Percentiles rank a stretch among this genome's conserved stretches.
These are phyloP conservation scores for Inga oerstediana DNA, from an alignment of 306 rosid species.

Conservation along the genomic window DNA sequence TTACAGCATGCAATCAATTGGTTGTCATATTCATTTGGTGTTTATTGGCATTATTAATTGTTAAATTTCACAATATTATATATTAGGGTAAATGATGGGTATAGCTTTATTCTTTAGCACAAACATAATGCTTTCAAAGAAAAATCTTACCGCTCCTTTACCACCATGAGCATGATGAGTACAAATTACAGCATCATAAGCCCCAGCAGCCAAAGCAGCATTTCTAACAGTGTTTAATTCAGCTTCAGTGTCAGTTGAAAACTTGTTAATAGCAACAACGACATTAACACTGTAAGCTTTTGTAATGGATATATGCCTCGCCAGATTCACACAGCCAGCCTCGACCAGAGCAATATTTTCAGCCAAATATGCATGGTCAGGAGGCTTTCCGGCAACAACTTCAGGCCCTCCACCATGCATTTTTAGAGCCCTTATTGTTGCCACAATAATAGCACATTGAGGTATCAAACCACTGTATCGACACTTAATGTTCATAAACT, in stretches of 20 bases:
- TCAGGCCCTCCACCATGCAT: slow-evolving; percentile 99
- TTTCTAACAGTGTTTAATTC: slow-evolving; percentile 72
- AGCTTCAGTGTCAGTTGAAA: slow-evolving; percentile 87
- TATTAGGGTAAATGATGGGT: slow-evolving; percentile 5
- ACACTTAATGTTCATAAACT: slow-evolving; percentile 96
- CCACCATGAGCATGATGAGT: slow-evolving; percentile 98
- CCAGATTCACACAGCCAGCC: slow-evolving; percentile 93
- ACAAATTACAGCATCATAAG: slow-evolving; percentile 88
- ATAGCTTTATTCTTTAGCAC: slow-evolving; percentile 12
- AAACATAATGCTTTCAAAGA: slow-evolving; percentile 21
- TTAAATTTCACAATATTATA: slow-evolving; percentile 10
- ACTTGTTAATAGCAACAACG: slow-evolving; percentile 89
- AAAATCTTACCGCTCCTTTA: slow-evolving; percentile 87
- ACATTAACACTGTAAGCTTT: slow-evolving; percentile 90
- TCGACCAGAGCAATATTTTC: slow-evolving; percentile 86
- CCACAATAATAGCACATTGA: slow-evolving; percentile 91
- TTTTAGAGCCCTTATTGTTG: slow-evolving; percentile 90
- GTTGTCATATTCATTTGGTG: slow-evolving; percentile 4
- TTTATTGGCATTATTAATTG: background rate
- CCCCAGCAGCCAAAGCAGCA: slow-evolving; percentile 85
- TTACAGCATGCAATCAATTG: slow-evolving; percentile 5
- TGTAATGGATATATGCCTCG: slow-evolving; percentile 74
- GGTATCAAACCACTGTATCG: slow-evolving; percentile 92
- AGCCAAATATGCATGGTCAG: slow-evolving; percentile 79
- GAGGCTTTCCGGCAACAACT: slow-evolving; percentile 94